Conservation (phyloP, 2,329 filamentous ascomycete genomes). For the Sclerotinia trifoliorum region DNA sequence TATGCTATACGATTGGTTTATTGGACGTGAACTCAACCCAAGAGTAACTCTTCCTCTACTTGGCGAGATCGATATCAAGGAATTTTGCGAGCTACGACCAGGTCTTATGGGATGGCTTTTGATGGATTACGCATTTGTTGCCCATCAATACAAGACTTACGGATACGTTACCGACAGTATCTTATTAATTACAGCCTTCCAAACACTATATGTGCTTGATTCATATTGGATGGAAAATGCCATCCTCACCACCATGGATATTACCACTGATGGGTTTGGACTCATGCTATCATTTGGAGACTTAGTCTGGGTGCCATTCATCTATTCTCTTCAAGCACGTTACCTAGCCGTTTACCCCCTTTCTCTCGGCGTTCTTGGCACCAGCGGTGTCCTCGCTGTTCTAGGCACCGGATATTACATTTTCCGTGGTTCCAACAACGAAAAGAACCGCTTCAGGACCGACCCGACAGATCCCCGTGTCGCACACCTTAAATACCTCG, state of each 20-base stretch:
- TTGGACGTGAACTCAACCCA: conserved; percentile 92
- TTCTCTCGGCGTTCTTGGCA: conserved; percentile 67
- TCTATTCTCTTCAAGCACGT: conserved; percentile 79
- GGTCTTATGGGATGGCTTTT: conserved; percentile 88
- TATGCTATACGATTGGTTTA: conserved; percentile 92
- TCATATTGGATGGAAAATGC: conserved; percentile 83
- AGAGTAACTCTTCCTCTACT: conserved; percentile 75
- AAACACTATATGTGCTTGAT: conserved; percentile 81
- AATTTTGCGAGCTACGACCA: conserved; percentile 86
- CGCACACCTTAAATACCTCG: conserved; percentile 77
- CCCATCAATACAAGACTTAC: conserved; percentile 82
- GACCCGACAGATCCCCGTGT: conserved; percentile 79
- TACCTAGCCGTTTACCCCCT: conserved; percentile 83
- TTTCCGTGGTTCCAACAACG: conserved; percentile 89
- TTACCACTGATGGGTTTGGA: conserved; percentile 89
- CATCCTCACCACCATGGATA: conserved; percentile 90
- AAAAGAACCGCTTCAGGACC: conserved; percentile 93
- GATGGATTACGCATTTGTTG: conserved; percentile 78
- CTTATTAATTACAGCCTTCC: conserved; percentile 71
- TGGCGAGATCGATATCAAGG: conserved; percentile 86
- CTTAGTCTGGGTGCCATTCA: conserved; percentile 87
- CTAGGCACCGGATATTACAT: conserved; percentile 78
- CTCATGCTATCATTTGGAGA: conserved; percentile 95
- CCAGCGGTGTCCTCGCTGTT: conserved; percentile 63
- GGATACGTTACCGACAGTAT: conserved; percentile 86